Evolutionary conservation across 208 protist genomes (phyloP), one percentile per base, ranked within the genome.

Genomic region (Zelonia costaricensis): DNA sequence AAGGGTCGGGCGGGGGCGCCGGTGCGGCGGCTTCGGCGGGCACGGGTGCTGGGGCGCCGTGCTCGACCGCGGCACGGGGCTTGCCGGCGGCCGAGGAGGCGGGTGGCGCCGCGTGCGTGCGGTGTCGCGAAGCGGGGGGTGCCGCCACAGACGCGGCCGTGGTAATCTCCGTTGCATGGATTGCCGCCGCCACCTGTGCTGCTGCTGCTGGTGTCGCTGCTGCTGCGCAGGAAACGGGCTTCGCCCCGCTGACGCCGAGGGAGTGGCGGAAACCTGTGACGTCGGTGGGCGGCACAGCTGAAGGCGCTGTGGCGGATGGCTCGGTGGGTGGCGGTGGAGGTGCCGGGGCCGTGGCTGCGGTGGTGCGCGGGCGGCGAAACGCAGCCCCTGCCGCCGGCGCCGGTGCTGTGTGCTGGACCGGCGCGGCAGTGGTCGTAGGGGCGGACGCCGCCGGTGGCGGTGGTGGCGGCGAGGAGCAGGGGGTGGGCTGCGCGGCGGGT

Each of bases 141-240:
- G 33, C 33, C 10, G 33, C 33, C 33, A 10, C 33, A 13, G 33
- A 4, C 10, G 33, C 33, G 10, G 33, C 33, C 4, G 33, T 38
- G 33, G 33, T 38, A 4, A 13, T 10, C 33, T 38, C 7, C 4
- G 33, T 10, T 10, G 53, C 25, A 10, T 55, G 28, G 18, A 13
- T 23, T 27, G 31, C 33, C 20, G 49, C n/a, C 10, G 31, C 47
- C 31, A 47, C 51, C 15, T 31, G 38, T 13, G 38, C 0, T 13
- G 25, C 20, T 15, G 30, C n/a, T 49, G 58, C 22, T 44, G 31
- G 31, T 36, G 57, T 35, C 15, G 60, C 38, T 42, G 27, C 25
- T 40, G 46, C n/a, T 46, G 27, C 35, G 55, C 33, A 7, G 2
- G n/a, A 18, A n/a, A n/a, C 12, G 43, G 30, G 15, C 6, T 23